Conservation (phyloP, 257 asterid species). For the Solanum lycopersicoides region DNA sequence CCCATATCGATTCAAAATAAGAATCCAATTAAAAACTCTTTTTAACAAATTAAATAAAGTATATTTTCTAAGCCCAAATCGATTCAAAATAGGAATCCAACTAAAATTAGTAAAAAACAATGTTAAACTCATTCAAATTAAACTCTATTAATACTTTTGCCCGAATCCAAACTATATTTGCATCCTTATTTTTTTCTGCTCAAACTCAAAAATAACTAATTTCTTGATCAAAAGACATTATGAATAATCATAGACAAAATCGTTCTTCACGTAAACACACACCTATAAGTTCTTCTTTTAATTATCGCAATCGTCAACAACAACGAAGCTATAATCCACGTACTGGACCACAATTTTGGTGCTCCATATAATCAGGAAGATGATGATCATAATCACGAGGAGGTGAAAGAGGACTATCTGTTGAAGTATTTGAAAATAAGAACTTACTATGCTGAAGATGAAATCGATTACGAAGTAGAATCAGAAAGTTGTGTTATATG, state of each 20-base stretch:
- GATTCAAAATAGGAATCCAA: neutral
- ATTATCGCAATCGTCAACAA: neutral
- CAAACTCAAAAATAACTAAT: too few species aligned
- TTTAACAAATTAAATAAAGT: neutral
- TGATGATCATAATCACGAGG: neutral
- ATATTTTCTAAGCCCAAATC: neutral
- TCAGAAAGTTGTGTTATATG: constrained; percentile 2
- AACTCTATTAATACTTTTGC: neutral
- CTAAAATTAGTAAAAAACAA: neutral
- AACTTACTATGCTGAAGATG: neutral
- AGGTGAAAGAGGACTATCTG: neutral
- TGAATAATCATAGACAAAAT: neutral
- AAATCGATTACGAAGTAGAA: neutral
- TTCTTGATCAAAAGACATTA: too few species aligned
- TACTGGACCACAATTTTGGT: neutral
- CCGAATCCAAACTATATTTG: neutral
- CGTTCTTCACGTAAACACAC: neutral
- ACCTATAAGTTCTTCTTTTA: neutral
- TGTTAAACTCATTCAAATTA: too few species aligned
- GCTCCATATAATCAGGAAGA: neutral
- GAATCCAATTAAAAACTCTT: neutral
- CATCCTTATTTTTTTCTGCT: too few species aligned
- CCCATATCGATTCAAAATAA: neutral
- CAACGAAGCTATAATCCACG: neutral
- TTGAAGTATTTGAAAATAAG: neutral